Evolutionary conservation across 768 basidiomycete genomes (phyloP), one percentile per base, ranked within the genome.

Genomic region (Mycena venus): DNA sequence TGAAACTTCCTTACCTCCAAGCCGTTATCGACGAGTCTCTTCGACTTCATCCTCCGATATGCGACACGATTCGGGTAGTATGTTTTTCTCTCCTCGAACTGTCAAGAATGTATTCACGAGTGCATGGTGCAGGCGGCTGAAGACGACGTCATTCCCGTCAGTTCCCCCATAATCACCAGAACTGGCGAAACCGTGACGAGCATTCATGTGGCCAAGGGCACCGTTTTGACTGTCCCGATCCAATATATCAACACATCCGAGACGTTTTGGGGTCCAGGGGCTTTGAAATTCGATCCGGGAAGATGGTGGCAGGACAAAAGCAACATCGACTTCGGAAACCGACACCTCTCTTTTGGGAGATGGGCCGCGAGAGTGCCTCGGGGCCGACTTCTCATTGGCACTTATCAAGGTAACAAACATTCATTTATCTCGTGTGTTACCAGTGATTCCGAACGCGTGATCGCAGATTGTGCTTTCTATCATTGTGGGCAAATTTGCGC

Each of bases 221-320:
- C 84, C 3, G 56, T 74, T 5, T 67, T 88, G 31, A 76, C 77
- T 1, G 77, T 84, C 8, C 84, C 86, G 2, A 80, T 87, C 59
- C 68, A 75, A 8, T 56, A 72, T 32, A 79, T 87, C 47, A 86
- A 88, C 74, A 75, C 82, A 7, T 80, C 82, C 40, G 70, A 77
- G n/a, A 74, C 68, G n/a, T 68, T 88, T 67, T 88, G 86, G 83
- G 88, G 88, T 5, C 60, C 78, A 0, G 86, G 87, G 40, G 84
- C 84, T 17, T 77, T 58, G 31, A 78, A 82, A 68, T 88, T 86
- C 78, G 79, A 80, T 25, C 86, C 86, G 1, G 83, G 82, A 58
- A 80, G 86, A 11, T 87, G 86, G 85, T 75, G 80, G 79, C 23
- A 66, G 82, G 38, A 71, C 74, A 32, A 73, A 64, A 68, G 83